Conservation (phyloP, 2,329 filamentous ascomycete genomes). For the Zasmidium angulare region DNA sequence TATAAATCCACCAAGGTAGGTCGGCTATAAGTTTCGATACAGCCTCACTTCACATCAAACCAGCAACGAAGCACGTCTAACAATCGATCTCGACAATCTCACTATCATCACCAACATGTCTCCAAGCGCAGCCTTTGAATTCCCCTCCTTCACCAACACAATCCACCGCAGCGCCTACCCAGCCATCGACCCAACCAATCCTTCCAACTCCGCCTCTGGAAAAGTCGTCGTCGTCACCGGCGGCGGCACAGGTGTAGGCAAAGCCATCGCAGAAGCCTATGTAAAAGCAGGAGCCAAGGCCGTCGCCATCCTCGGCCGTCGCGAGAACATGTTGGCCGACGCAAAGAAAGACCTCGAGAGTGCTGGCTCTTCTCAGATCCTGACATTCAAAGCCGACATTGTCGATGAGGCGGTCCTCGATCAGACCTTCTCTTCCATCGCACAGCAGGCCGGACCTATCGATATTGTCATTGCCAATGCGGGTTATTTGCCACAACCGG, state of each 20-base stretch:
- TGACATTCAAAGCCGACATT: conserved; percentile 19
- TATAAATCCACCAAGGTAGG: background rate
- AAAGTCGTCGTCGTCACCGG: conserved; percentile 10
- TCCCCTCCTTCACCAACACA: conserved; percentile 5
- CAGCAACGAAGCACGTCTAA: too few relatives aligned
- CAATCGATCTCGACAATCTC: too few relatives aligned
- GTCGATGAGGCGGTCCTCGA: conserved; percentile 12
- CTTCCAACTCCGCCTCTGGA: conserved; percentile 2
- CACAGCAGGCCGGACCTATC: conserved; percentile 9
- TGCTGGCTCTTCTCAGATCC: conserved; percentile 5
- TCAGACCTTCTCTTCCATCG: conserved; percentile 4
- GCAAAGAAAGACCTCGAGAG: conserved; percentile 11
- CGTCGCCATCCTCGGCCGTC: conserved; percentile 16
- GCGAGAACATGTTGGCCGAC: conserved; percentile 7
- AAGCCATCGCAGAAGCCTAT: conserved; percentile 15
- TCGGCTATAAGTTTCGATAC: background rate
- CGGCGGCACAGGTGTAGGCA: conserved; percentile 14
- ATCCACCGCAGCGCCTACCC: conserved; percentile 3
- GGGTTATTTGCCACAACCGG: conserved; percentile 6
- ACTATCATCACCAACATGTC: background rate
- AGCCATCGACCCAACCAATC: conserved; percentile 3
- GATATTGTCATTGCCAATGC: conserved; percentile 17
- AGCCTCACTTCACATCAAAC: background rate
- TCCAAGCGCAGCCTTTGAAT: conserved; percentile 3
- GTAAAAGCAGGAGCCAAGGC: conserved; percentile 15